Evolutionary conservation across 2,329 filamentous ascomycete species (phyloP), one percentile per base, ranked within the genome.

Genomic region (Xylariaceae sp.): DNA sequence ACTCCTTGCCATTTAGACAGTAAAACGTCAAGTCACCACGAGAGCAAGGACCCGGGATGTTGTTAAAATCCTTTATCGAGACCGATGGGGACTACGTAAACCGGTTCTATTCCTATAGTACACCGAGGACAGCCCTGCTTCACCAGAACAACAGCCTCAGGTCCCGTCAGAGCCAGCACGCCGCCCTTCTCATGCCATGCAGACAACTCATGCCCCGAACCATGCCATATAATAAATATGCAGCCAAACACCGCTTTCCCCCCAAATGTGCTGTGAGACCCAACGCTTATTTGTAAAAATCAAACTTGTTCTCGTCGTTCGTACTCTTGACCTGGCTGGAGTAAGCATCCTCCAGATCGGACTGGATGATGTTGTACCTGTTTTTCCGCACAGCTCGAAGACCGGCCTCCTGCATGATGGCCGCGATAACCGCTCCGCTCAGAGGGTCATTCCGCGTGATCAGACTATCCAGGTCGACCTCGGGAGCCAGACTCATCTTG

Each of bases 361-460:
- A 81, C 71, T 98, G 92, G 58, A 98, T 97, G 63, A 98, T 98
- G 67, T 98, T 97, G 69, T 98, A 98, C 57, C 92, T 75, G 68
- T 98, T 97, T 81, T 96, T 97, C 57, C 90, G 78, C 50, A 97
- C 90, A 17, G 90, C 90, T 51, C 89, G 79, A 53, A 98, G 73
- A 51, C 92, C 92, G 21, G 92, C 92, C 69, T 98, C 92, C 66
- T 98, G 92, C 92, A 98, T 98, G 61, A 98, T 95, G 36, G 92
- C 92, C 33, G 92, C 89, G 61, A 98, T 98, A 54, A 98, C 83
- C 41, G 92, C 92, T 55, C 92, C 92, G 34, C 86, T 94, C 34
- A 98, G 71, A 2, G 92, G 92, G 61, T 98, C 92, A 60, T 97
- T 98, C 56, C 92, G 81, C 51, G 96, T 88, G 58, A 98, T 98